Evolutionary conservation across 371 early-diverging fungal species (phyloP), one percentile per base, ranked within the genome.

Genomic region (Basidiobolus meristosporus): DNA sequence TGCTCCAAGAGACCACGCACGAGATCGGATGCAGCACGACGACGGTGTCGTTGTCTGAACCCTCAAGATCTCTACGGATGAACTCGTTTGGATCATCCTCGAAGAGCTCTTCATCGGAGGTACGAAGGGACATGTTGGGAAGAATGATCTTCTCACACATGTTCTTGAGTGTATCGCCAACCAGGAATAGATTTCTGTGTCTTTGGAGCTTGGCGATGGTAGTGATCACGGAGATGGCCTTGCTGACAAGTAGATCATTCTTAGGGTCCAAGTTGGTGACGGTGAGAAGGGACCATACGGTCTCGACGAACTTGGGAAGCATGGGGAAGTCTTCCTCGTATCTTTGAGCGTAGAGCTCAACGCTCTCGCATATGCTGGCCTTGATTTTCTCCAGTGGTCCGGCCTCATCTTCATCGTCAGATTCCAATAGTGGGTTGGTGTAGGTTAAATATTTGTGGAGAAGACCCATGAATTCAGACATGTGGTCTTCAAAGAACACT

Each of bases 21-120:
- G 36, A 98, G 67, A 39, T 90, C 93, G 3, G 88, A 70, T 1
- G 95, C 83, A 14, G 92, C 79, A 43, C 87, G 73, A 39, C 96
- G 75, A 22, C 98, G 82, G 91, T 88, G 37, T 90, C 93, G 14
- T 67, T 75, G 38, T 90, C 87, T 20, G 82, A 74, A 26, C 89
- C 89, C 53, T 96, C 96, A n/a, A 95, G 50, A 55, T 95, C 95
- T 41, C 87, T 65, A 15, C 89, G 70, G 47, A 93, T 82, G 52
- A 75, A 93, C 39, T 86, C 90, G 45, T 93, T 76, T 5, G 92
- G 90, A 36, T 93, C 93, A 51, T 95, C 96, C 51, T 93, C 90
- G 56, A 92, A 93, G 40, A 87, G 51, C 46, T 95, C 96, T 58
- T 84, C 85, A 49, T 98, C 98, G 7, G 70, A 57, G 41, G 73